Evolutionary conservation across 257 asterid species (phyloP), one percentile per base, ranked within the genome.

Genomic region (Handroanthus guayacan): DNA sequence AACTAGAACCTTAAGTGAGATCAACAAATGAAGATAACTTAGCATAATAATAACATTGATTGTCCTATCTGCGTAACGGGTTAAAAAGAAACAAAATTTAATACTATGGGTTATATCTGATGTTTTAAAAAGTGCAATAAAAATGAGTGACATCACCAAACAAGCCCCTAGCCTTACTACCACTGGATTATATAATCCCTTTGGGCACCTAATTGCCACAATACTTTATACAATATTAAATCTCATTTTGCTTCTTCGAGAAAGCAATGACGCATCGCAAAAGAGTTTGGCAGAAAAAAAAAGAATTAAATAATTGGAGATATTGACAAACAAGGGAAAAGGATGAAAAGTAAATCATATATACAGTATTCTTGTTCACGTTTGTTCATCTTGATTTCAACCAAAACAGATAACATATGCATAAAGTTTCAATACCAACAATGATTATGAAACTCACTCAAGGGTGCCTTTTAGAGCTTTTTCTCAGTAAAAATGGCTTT

Each of bases 1-100:
- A 75, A 77, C 81, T 57, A 75, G 75, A 81, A 65, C 31, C 50
- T 75, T 60, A 14, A 39, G 25, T 41, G 67, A 71, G 62, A 71
- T 77, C 36, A 58, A 45, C 73, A 67, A 60, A 58, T 77, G 6
- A 57, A 86, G 92, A 81, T 87, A 82, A 82, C 77, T 74, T 82
- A 80, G 51, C 78, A 65, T 60, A 85, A 74, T 69, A n/a, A 43
- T 20, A 5, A 78, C 62, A 34, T 51, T 74, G 39, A 36, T 74
- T 52, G 75, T 75, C 74, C 73, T 34, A 31, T 39, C n/a, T 62
- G 4, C 12, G 10, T 34, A 18, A 69, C 25, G 38, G 31, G 31
- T 25, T 41, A 25, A 73, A 54, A 45, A 18, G 51, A 16, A 78
- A 61, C 37, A 67, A 44, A 36, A 25, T 25, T 25, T 25, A 25